These are phyloP conservation scores for Fusarium nygamai DNA, from an alignment of 2,329 filamentous ascomycete species.

Conservation along the genomic window DNA sequence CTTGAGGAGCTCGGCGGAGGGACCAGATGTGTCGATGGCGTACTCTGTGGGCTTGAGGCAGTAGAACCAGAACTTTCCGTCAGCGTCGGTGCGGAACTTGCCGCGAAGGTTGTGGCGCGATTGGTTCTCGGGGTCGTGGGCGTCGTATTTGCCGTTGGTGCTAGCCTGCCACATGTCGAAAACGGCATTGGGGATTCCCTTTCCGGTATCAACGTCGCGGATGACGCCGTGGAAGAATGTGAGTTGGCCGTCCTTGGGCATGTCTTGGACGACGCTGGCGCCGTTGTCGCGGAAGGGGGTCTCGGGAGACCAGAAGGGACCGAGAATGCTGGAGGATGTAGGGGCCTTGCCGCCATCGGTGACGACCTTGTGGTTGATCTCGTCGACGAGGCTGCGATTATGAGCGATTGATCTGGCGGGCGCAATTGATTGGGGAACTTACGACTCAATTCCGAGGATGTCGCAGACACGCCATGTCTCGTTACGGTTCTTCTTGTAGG, in stretches of 20 bases:
- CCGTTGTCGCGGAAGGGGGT: slow-evolving; percentile 77
- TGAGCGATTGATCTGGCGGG: not conserved
- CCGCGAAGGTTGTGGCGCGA: slow-evolving; percentile 78
- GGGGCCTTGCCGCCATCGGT: slow-evolving; percentile 70
- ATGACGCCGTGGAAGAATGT: slow-evolving; percentile 77
- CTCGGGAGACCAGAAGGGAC: slow-evolving; percentile 81
- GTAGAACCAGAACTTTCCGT: slow-evolving; percentile 79
- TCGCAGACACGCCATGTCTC: slow-evolving; percentile 79
- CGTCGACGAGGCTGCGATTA: slow-evolving; percentile 43
- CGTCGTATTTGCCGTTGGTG: slow-evolving; percentile 79
- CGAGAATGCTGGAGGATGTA: slow-evolving; percentile 80
- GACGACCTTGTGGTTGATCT: slow-evolving; percentile 72
- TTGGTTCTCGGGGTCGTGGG: slow-evolving; percentile 78
- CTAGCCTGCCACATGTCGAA: slow-evolving; percentile 84
- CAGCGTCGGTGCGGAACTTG: slow-evolving; percentile 76
- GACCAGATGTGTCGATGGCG: slow-evolving; percentile 72
- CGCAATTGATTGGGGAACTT: slow-evolving; percentile 44
- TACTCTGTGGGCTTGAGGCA: slow-evolving; percentile 80
- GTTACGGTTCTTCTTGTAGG: slow-evolving; percentile 74
- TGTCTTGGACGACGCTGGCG: slow-evolving; percentile 71
- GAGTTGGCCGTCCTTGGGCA: slow-evolving; percentile 66
- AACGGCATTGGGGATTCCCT: slow-evolving; percentile 73
- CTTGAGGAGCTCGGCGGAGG: slow-evolving; percentile 53
- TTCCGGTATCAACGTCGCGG: slow-evolving; percentile 70
- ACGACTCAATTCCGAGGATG: slow-evolving; percentile 78